Conservation (phyloP, 306 rosid species). For the Casuarina glauca region DNA sequence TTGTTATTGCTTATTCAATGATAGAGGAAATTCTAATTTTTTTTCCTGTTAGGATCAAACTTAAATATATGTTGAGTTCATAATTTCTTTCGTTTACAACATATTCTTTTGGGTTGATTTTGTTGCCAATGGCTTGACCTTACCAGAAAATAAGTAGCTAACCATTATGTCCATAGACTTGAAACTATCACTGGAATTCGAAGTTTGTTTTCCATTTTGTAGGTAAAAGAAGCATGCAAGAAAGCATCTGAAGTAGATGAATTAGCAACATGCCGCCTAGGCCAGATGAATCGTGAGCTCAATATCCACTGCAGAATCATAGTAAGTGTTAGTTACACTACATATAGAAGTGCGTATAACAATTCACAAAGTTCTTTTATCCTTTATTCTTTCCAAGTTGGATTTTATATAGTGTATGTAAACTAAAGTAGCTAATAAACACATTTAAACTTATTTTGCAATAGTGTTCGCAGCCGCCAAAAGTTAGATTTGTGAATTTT, state of each 20-base stretch:
- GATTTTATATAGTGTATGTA: neutral
- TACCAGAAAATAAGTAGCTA: neutral
- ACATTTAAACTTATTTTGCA: slow-evolving; percentile 16
- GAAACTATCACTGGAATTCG: neutral
- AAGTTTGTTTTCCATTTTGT: slow-evolving; percentile 12
- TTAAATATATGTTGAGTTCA: neutral
- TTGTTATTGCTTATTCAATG: too few species aligned
- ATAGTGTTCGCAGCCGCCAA: slow-evolving; percentile 66
- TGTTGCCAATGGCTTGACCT: neutral
- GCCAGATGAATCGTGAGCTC: slow-evolving; percentile 68
- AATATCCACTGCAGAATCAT: slow-evolving; percentile 61
- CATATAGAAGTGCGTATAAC: slow-evolving; percentile 3
- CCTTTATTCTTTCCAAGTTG: neutral
- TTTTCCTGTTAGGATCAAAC: too few species aligned
- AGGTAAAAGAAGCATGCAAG: slow-evolving; percentile 77
- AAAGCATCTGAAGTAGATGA: slow-evolving; percentile 66
- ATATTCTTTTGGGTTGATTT: neutral
- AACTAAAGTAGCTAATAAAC: neutral
- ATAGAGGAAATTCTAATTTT: too few species aligned
- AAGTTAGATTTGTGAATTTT: slow-evolving; percentile 59
- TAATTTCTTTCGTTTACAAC: neutral
- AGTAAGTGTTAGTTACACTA: slow-evolving; percentile 34
- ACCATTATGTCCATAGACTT: neutral
- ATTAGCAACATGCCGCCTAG: slow-evolving; percentile 54
- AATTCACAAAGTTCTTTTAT: neutral